Percentiles rank a stretch among this genome's conserved stretches.
phyloP scores from a whole-genome alignment of 345 rosid genomes.

The Ailanthus altissimus region DNA sequence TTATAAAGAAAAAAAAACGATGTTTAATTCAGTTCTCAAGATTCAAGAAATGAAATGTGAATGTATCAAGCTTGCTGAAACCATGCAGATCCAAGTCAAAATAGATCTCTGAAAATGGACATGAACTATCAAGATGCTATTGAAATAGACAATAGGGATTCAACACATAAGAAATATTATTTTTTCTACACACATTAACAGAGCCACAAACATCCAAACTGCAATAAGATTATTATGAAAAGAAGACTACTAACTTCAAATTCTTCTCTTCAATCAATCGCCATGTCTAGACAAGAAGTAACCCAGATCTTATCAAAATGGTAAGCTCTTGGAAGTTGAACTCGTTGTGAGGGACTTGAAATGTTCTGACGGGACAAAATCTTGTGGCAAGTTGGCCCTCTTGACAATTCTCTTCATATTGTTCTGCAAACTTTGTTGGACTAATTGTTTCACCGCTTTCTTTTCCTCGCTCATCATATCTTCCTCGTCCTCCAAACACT shows the following conservation, averaged over 20 bases:
- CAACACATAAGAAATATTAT: background rate
- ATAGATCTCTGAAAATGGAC: background rate
- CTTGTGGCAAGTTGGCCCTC: conserved; percentile 89
- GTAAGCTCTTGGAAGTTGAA: conserved; percentile 89
- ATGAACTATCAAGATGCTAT: background rate
- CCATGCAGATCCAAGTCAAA: conserved; percentile 12
- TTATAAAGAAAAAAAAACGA: background rate
- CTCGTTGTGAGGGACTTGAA: conserved; percentile 78
- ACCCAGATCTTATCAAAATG: conserved; percentile 43
- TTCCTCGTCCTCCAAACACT: conserved; percentile 48
- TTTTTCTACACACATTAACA: conserved; percentile 25
- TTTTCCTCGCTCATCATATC: conserved; percentile 90
- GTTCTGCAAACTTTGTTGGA: conserved; percentile 88
- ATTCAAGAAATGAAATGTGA: too few species aligned
- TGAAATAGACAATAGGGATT: background rate
- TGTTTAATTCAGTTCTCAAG: background rate
- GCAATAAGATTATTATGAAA: conserved; percentile 6
- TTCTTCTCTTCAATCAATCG: conserved; percentile 9
- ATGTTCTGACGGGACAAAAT: conserved; percentile 80
- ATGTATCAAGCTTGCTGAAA: too few species aligned
- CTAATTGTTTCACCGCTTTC: conserved; percentile 83
- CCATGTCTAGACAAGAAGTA: too few species aligned
- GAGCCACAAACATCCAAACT: conserved; percentile 12
- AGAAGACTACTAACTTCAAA: conserved; percentile 39
- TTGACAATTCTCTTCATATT: conserved; percentile 90